Conservation (phyloP, 371 early-diverging fungal species). For the Nematocida sp. region DNA sequence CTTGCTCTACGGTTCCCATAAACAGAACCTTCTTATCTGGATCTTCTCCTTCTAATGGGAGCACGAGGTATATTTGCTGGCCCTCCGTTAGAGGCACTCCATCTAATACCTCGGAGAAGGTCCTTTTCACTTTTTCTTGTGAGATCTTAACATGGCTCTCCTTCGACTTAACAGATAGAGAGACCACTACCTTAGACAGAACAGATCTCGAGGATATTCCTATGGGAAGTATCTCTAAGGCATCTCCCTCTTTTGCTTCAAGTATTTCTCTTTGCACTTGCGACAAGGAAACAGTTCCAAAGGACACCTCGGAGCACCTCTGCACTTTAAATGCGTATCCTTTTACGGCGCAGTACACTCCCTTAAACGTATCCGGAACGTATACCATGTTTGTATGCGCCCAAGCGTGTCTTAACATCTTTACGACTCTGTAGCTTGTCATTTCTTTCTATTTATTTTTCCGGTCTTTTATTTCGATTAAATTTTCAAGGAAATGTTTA, state of each 20-base stretch:
- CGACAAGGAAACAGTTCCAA: slow-evolving; percentile 34
- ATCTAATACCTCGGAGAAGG: slow-evolving; percentile 1
- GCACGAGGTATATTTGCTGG: slow-evolving; percentile 28
- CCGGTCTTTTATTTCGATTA: background rate
- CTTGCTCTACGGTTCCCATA: slow-evolving; percentile 17
- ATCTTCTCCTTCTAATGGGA: background rate
- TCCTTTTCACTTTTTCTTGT: slow-evolving; percentile 1
- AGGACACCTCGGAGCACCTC: background rate
- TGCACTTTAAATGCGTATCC: slow-evolving; percentile 26
- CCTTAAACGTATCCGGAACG: slow-evolving; percentile 13
- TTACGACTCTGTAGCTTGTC: slow-evolving; percentile 40
- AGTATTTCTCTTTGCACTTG: slow-evolving; percentile 39
- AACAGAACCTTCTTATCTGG: slow-evolving; percentile 20
- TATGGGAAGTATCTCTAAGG: slow-evolving; percentile 13
- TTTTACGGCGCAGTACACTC: slow-evolving; percentile 27
- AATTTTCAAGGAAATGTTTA: slow-evolving; percentile 25
- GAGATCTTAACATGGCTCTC: slow-evolving; percentile 9
- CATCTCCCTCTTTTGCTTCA: slow-evolving; percentile 1
- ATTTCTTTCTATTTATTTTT: slow-evolving; percentile 45
- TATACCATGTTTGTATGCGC: slow-evolving; percentile 49
- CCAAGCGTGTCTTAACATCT: slow-evolving; percentile 28
- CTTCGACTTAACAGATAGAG: slow-evolving; percentile 12
- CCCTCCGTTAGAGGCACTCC: slow-evolving; percentile 44
- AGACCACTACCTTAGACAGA: slow-evolving; percentile 24
- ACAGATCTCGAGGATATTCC: background rate